phyloP scores from a whole-genome alignment of 768 basidiomycete species.

The Gelatoporia subvermispora region DNA sequence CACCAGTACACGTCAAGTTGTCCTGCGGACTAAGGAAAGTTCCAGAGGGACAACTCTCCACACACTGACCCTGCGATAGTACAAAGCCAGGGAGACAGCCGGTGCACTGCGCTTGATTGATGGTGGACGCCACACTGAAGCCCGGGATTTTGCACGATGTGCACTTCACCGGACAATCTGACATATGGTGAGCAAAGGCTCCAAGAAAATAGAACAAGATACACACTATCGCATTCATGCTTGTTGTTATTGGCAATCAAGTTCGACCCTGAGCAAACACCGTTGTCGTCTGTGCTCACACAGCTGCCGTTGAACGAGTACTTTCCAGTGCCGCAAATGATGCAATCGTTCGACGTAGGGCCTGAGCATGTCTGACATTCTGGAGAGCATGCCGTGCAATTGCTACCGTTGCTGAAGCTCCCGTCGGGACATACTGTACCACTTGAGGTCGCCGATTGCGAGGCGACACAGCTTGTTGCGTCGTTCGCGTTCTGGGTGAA shows the following conservation, averaged over 20 bases:
- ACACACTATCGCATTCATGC: conserved; percentile 78
- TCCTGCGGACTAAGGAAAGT: conserved; percentile 69
- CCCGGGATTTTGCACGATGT: conserved; percentile 70
- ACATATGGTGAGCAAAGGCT: conserved; percentile 5
- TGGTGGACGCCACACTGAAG: conserved; percentile 64
- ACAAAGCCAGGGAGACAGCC: conserved; percentile 75
- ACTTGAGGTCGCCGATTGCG: conserved; percentile 42
- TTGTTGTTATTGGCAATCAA: conserved; percentile 80
- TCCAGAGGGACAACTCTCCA: conserved; percentile 66
- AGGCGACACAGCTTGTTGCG: conserved; percentile 58
- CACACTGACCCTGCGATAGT: conserved; percentile 65
- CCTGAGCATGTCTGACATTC: conserved; percentile 71
- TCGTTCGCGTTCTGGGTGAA: conserved; percentile 66
- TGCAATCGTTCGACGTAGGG: conserved; percentile 63
- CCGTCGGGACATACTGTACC: conserved; percentile 61
- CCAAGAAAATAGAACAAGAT: background rate
- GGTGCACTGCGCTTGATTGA: conserved; percentile 66
- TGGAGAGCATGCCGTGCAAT: conserved; percentile 57
- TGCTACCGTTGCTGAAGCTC: conserved; percentile 53
- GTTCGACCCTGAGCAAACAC: conserved; percentile 67
- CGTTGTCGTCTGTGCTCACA: conserved; percentile 57
- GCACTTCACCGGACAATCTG: conserved; percentile 82
- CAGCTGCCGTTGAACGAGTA: conserved; percentile 68
- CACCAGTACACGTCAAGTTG: conserved; percentile 71
- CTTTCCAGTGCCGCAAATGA: conserved; percentile 57